Conservation (phyloP, 1,139 yeast species). For the Suhomyces terraborum region DNA sequence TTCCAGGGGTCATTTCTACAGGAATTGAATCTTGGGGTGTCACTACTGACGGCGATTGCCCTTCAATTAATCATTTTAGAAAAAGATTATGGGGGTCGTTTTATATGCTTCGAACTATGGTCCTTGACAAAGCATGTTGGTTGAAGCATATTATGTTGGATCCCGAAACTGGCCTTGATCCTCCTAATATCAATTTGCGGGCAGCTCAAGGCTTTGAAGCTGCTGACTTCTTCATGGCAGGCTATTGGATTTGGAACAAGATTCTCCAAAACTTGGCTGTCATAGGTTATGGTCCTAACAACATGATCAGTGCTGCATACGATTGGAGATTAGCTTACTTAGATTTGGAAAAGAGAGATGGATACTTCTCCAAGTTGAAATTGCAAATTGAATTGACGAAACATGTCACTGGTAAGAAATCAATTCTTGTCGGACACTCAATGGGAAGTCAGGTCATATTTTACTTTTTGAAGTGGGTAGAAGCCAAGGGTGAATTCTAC, state of each 20-base stretch:
- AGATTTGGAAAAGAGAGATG: conserved; percentile 85
- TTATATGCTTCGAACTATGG: conserved; percentile 91
- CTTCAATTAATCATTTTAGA: conserved; percentile 80
- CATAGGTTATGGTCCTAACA: conserved; percentile 88
- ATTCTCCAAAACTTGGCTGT: conserved; percentile 90
- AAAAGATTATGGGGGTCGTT: conserved; percentile 96
- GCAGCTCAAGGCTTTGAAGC: conserved; percentile 98
- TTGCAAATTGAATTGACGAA: conserved; percentile 61
- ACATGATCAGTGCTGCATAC: conserved; percentile 87
- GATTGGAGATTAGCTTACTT: conserved; percentile 94
- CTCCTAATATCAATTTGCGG: conserved; percentile 73
- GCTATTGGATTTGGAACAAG: conserved; percentile 99
- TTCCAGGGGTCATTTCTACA: conserved; percentile 95
- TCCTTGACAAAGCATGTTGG: conserved; percentile 92
- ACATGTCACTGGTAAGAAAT: conserved; percentile 61
- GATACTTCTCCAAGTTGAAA: conserved; percentile 78
- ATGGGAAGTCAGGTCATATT: conserved; percentile 93
- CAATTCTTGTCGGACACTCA: conserved; percentile 86
- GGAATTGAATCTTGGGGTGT: conserved; percentile 95
- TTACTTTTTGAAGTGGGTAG: conserved; percentile 94
- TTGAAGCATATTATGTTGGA: conserved; percentile 86
- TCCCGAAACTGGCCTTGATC: conserved; percentile 89
- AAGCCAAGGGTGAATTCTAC: conserved; percentile 72
- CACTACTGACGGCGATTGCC: conserved; percentile 66
- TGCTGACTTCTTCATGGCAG: conserved; percentile 94